These are phyloP conservation scores for Pichia sp. DNA, from an alignment of 1,139 yeast genomes.

Conservation along the genomic window DNA sequence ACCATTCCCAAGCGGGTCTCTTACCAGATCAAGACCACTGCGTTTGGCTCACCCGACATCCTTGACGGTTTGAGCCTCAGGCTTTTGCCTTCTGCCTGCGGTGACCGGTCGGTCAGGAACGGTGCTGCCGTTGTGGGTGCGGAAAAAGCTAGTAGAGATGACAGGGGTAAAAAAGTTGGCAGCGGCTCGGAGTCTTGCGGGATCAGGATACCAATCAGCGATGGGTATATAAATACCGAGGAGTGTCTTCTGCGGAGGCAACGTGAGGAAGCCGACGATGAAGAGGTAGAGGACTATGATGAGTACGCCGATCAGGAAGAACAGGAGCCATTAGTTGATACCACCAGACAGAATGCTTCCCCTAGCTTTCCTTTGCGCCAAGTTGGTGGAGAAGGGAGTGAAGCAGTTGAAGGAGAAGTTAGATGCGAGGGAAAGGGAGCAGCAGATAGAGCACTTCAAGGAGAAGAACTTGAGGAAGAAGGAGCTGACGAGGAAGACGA, in stretches of 20 bases:
- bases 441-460: background rate
- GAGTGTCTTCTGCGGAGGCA: background rate
- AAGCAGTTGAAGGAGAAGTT: constrained; percentile 1
- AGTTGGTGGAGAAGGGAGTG: background rate
- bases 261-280: background rate
- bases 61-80: background rate
- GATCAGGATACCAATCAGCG: constrained; percentile 6
- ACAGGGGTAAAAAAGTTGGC: background rate
- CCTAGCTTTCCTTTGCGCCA: background rate
- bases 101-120: background rate
- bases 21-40: constrained; percentile 2
- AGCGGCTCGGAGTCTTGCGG: background rate
- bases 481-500: background rate
- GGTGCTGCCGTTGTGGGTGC: background rate
- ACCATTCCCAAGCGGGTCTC: constrained; percentile 14
- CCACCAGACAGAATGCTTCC: constrained; percentile 1
- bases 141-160: background rate
- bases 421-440: background rate
- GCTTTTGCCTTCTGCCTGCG: background rate
- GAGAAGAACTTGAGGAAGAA: background rate
- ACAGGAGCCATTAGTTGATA: background rate
- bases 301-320: background rate
- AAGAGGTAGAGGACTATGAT: background rate
- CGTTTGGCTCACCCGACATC: constrained; percentile 7
- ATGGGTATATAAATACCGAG: background rate